Conservation (phyloP, 495 filamentous ascomycete species). For the Aspergillus heteromorphus region DNA sequence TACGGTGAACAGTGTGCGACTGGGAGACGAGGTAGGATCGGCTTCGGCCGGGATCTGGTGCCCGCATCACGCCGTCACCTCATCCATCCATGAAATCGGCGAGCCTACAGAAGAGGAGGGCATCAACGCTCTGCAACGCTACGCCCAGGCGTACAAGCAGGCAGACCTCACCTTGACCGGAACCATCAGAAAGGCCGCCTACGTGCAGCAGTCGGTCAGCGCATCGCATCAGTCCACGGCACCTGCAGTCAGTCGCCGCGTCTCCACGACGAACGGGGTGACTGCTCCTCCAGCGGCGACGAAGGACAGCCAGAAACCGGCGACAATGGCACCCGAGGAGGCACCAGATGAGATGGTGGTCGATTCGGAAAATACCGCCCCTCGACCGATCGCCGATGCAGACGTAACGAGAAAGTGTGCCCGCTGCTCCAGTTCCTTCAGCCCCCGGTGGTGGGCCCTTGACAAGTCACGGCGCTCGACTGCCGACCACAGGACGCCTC, state of each 20-base stretch:
- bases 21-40: slow-evolving; percentile 70
- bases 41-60: slow-evolving; percentile 83
- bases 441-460: slow-evolving; percentile 41
- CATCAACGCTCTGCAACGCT: slow-evolving; percentile 77
- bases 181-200: slow-evolving; percentile 81
- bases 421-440: slow-evolving; percentile 35
- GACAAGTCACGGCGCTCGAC: slow-evolving; percentile 18
- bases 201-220: slow-evolving; percentile 49
- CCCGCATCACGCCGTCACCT: slow-evolving; percentile 72
- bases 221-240: slow-evolving; percentile 23
- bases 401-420: slow-evolving; percentile 30
- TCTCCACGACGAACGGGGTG: slow-evolving; percentile 33
- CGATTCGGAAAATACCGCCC: slow-evolving; percentile 26
- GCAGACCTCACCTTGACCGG: slow-evolving; percentile 85
- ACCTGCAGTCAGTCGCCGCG: slow-evolving; percentile 28
- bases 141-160: slow-evolving; percentile 84
- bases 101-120: slow-evolving; percentile 57
- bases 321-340: slow-evolving; percentile 23
- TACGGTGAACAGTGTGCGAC: slow-evolving; percentile 61
- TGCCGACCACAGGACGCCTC: slow-evolving; percentile 20
- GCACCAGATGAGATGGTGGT: slow-evolving; percentile 32
- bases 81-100: slow-evolving; percentile 67
- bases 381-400: slow-evolving; percentile 10
- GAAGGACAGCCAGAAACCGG: slow-evolving; percentile 28
- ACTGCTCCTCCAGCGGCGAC: slow-evolving; percentile 16